Conservation (phyloP, 495 filamentous ascomycete species). For the Daldinia grandis region DNA sequence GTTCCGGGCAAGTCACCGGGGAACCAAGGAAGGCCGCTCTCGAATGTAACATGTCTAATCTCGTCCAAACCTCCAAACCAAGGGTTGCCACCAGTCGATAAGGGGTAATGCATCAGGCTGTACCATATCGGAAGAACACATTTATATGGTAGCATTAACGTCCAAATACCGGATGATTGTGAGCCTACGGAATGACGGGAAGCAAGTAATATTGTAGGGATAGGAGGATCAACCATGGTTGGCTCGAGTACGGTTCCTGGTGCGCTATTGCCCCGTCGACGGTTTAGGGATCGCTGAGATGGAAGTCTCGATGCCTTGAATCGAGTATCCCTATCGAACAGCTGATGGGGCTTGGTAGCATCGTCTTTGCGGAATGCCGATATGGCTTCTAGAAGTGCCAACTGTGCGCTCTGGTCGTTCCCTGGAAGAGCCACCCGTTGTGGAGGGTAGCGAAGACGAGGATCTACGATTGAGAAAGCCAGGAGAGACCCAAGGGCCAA, state of each 20-base stretch:
- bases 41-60: slow-evolving; percentile 81
- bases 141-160: slow-evolving; percentile 89
- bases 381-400: slow-evolving; percentile 59
- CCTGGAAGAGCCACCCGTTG: slow-evolving; percentile 52
- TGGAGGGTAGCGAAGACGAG: slow-evolving; percentile 79
- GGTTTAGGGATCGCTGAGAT: slow-evolving; percentile 85
- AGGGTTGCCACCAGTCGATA: slow-evolving; percentile 79
- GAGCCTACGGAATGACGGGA: slow-evolving; percentile 58
- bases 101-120: slow-evolving; percentile 81
- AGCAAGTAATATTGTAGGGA: slow-evolving; percentile 79
- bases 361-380: slow-evolving; percentile 76
- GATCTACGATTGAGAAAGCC: slow-evolving; percentile 77
- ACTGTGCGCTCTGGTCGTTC: slow-evolving; percentile 60
- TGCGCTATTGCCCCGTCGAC: slow-evolving; percentile 72
- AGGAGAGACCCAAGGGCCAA: slow-evolving; percentile 78
- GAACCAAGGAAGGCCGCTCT: slow-evolving; percentile 82
- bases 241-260: slow-evolving; percentile 72
- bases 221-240: slow-evolving; percentile 74
- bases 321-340: slow-evolving; percentile 77
- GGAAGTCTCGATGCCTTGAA: slow-evolving; percentile 68
- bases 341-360: slow-evolving; percentile 56
- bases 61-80: slow-evolving; percentile 86
- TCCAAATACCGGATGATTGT: slow-evolving; percentile 77
- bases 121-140: slow-evolving; percentile 90
- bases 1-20: slow-evolving; percentile 89